Evolutionary conservation across 352 stramenopile genomes (phyloP).

Genomic region (Phytopythium vexans): DNA sequence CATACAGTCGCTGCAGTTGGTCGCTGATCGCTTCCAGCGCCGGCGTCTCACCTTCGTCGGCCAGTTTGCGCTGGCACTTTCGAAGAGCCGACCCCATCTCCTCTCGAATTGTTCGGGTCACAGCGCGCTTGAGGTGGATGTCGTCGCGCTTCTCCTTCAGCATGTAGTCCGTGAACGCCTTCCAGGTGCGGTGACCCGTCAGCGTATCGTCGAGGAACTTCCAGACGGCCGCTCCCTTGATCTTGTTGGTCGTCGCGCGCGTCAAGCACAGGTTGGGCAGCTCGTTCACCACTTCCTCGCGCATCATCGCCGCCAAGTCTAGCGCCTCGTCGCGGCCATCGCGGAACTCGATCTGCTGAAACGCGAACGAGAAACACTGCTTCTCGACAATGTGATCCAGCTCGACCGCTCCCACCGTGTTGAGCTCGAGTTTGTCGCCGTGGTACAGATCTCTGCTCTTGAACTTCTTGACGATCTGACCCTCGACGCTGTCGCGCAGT

Average conservation of each 20-base stretch:
- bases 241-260: constrained; percentile 34
- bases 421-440: constrained; percentile 15
- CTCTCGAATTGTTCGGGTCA: constrained; percentile 20
- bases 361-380: constrained; percentile 40
- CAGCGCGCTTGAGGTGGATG: constrained; percentile 16
- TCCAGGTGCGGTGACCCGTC: constrained; percentile 22
- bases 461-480: constrained; percentile 6
- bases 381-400: constrained; percentile 49
- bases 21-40: constrained; percentile 17
- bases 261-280: constrained; percentile 41
- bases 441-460: constrained; percentile 34
- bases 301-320: constrained; percentile 19
- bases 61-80: constrained; percentile 21
- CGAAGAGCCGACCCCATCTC: constrained; percentile 32
- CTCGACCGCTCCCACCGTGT: constrained; percentile 18
- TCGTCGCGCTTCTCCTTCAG: constrained; percentile 21
- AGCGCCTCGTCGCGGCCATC: constrained; percentile 12
- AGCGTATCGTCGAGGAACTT: constrained; percentile 39
- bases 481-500: constrained; percentile 11
- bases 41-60: constrained; percentile 17
- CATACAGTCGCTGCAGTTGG: constrained; percentile 31
- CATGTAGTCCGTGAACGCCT: constrained; percentile 30
- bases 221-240: constrained; percentile 34
- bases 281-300: constrained; percentile 27
- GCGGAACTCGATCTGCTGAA: constrained; percentile 19